Evolutionary conservation across 805 yeast genomes (phyloP), one percentile per base, ranked within the genome.

Genomic region (Ogataea populi-albae): DNA sequence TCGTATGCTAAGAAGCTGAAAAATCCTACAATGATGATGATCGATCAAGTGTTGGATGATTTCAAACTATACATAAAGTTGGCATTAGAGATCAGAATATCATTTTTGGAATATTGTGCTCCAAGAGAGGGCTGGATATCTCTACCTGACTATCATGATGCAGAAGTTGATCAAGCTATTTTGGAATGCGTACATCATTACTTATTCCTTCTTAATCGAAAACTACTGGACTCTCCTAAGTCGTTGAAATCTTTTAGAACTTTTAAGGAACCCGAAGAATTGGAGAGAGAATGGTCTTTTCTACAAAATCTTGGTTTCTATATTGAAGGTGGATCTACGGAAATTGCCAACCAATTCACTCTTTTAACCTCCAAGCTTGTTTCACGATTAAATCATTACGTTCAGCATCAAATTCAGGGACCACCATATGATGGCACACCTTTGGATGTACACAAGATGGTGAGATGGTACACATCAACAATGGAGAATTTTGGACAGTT

Each of bases 21-120:
- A 34, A 84, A 82, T 50, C 96, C 96, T 2, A 88, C 97, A 0
- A 77, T 89, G 79, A 84, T 87, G 88, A 86, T 87, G 81, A 86
- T 93, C 48, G 98, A 93, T 59, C 96, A 91, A 61, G 82, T 87
- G 73, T 75, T 91, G 42, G 88, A 78, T 30, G 95, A 87, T 56
- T 83, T 91, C 55, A 80, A 80, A 47, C 72, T 80, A 2, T 87
- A 86, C 55, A 75, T 91, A 38, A 72, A 75, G 31, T 65, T 88
- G 22, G 89, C 95, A 0, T 69, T 86, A 12, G 83, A 78, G 45
- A 75, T 88, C 33, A 81, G 87, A 54, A 76, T 75, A 38, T 77
- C 86, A 0, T 73, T 82, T 30, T 61, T 70, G 18, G 80, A 75
- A 31, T 81, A 78, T 48, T 69, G 77, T 46, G 72, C 62, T 23